Evolutionary conservation across 306 rosid genomes (phyloP).

Genomic region (Hippophae tibetana): DNA sequence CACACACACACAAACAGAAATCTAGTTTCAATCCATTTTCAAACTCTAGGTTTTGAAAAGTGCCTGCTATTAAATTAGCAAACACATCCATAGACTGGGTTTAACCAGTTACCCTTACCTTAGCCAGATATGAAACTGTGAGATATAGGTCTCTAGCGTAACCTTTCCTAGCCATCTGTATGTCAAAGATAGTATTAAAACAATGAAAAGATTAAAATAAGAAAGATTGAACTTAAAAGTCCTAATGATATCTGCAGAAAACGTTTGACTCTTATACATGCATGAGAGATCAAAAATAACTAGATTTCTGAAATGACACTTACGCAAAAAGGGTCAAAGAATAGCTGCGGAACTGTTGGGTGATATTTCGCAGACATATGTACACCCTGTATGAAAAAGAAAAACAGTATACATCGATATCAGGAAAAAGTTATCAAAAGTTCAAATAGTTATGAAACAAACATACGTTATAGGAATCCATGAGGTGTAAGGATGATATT

Average conservation of each 20-base stretch:
- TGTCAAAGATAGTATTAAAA: background rate
- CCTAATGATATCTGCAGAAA: constrained; percentile 7
- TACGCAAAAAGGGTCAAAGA: constrained; percentile 80
- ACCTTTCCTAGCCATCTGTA: constrained; percentile 97
- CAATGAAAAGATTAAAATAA: constrained; percentile 10
- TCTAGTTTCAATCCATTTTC: background rate
- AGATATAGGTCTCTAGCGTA: constrained; percentile 91
- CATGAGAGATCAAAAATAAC: constrained; percentile 1
- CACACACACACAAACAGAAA: background rate
- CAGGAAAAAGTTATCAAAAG: constrained; percentile 8
- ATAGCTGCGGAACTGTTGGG: constrained; percentile 72
- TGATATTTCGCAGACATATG: constrained; percentile 77
- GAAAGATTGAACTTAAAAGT: background rate
- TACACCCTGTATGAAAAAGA: constrained; percentile 54
- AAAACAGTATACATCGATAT: constrained; percentile 8
- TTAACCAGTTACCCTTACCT: constrained; percentile 42
- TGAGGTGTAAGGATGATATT: constrained; percentile 89
- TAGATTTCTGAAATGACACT: constrained; percentile 20
- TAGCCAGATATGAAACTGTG: constrained; percentile 94
- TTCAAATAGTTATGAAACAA: constrained; percentile 4
- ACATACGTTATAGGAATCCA: constrained; percentile 26
- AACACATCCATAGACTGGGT: background rate
- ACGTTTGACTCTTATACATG: background rate
- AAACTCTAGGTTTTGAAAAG: background rate
- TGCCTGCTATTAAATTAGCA: background rate